Percentiles rank a stretch among this genome's conserved stretches.
Conservation (phyloP, 441 rosid species). For the Aleurites moluccanus region DNA sequence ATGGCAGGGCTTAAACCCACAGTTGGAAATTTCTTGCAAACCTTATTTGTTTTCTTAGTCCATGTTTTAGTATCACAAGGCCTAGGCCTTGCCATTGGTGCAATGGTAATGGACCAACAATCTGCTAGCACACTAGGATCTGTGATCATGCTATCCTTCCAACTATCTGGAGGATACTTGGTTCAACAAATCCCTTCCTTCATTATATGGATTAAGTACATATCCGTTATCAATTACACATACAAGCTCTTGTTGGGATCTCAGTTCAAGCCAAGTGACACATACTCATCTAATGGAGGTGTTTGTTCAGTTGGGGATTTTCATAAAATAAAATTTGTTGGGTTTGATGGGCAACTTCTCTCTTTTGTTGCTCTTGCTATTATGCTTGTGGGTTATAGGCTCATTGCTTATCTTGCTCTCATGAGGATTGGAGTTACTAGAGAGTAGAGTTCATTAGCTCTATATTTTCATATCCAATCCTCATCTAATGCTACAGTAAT, state of each 20-base stretch:
- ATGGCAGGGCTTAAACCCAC: slow-evolving; percentile 62
- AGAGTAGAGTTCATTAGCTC: not conserved
- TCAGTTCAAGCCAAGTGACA: slow-evolving; percentile 40
- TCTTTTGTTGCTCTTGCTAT: slow-evolving; percentile 33
- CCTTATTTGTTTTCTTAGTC: slow-evolving; percentile 40
- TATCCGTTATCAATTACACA: slow-evolving; percentile 35
- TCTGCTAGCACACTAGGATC: slow-evolving; percentile 43
- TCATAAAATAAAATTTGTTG: slow-evolving; percentile 39
- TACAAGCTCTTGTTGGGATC: slow-evolving; percentile 45
- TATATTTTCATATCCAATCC: not conserved
- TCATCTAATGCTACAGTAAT: no score
- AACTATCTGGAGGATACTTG: slow-evolving; percentile 46
- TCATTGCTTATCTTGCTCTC: slow-evolving; percentile 49
- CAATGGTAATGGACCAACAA: slow-evolving; percentile 48
- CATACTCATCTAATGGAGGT: slow-evolving; percentile 31
- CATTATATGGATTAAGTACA: slow-evolving; percentile 45
- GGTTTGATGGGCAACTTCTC: slow-evolving; percentile 35
- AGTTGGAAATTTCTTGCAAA: slow-evolving; percentile 33
- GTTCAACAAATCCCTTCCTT: slow-evolving; percentile 50
- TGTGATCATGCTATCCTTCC: slow-evolving; percentile 36
- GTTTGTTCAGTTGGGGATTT: slow-evolving; percentile 45
- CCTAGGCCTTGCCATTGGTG: slow-evolving; percentile 56
- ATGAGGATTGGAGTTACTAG: slow-evolving; percentile 33
- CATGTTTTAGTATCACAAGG: slow-evolving; percentile 47
- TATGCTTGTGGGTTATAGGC: slow-evolving; percentile 44